These are phyloP conservation scores for Phytomonas sp. DNA, from an alignment of 208 protist species.

Conservation along the genomic window DNA sequence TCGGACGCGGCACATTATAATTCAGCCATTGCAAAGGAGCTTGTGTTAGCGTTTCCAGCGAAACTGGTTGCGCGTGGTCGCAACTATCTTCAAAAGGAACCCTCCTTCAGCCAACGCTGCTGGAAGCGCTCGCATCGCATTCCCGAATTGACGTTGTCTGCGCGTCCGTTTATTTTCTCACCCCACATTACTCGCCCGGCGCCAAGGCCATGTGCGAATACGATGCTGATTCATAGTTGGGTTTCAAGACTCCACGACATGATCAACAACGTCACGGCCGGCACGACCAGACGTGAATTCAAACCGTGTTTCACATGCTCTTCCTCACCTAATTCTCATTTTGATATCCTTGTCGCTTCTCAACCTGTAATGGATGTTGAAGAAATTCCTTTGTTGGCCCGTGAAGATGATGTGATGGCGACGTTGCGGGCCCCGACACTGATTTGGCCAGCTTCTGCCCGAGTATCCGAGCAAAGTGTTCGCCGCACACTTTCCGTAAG, in stretches of 20 bases:
- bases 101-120: constrained; percentile 24
- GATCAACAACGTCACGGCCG: constrained; percentile 12
- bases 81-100: constrained; percentile 29
- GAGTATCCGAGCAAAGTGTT: neutral
- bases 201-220: constrained; percentile 27
- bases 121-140: constrained; percentile 14
- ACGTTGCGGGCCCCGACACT: neutral
- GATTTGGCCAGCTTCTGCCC: neutral
- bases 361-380: neutral
- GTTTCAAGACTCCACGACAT: constrained; percentile 8
- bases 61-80: constrained; percentile 20
- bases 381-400: neutral
- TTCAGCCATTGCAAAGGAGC: constrained; percentile 25
- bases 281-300: constrained; percentile 9
- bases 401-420: neutral
- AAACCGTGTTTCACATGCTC: neutral
- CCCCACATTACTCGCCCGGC: constrained; percentile 10
- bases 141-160: constrained; percentile 25
- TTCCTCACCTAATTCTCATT: neutral
- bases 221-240: constrained; percentile 29
- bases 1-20: constrained; percentile 73
- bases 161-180: constrained; percentile 19
- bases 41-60: constrained; percentile 37
- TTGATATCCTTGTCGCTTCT: neutral
- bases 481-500: neutral